Base-by-base conservation (phyloP, 2,329 filamentous ascomycete genomes). In the Phyllosticta ampelicida region DNA sequence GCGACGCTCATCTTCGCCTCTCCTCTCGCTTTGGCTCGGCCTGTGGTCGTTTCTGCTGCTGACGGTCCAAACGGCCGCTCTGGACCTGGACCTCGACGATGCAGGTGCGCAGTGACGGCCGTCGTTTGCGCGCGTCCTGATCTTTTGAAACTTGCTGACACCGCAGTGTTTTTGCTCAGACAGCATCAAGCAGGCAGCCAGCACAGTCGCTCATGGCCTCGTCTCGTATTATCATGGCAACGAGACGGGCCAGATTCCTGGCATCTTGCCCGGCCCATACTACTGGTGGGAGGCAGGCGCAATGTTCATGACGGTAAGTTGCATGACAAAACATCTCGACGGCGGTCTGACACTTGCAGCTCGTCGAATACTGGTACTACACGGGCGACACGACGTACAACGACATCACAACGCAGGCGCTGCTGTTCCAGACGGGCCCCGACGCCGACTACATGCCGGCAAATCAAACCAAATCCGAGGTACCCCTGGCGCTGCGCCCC, bases 361-460 rank as follows among this genome's bases (percentile, higher is more conserved):
- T 94, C 62, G 78, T 95, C 56, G 87, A 94, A 66, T 94, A 94
- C 70, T 95, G 88, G 87, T 87, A 85, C 68, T 89, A 89, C 68
- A 92, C 88, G 0, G 85, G 84, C 19, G 87, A 92, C 67, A 74
- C 78, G 3, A 78, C 79, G 30, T 94, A 87, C 74, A 90, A 90
- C 68, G 74, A 84, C 16, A 74, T 88, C 49, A 81, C 83, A 16
- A 79, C 78, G 36, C 77, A 87, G 62, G 69, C 68, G 20, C 53
- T 71, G 49, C 63, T 67, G 19, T 64, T 66, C 59, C 68, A 71
- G 52, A 66, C 70, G 49, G 69, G 68, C 52, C 64, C 66, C 21
- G 59, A 67, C 9, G 55, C 52, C 5, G 51, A 61, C 56, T 58
- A 53, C 52, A 70, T 70, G 66, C 69, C 69, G 6, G 56, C 62